Evolutionary conservation across 208 protist genomes (phyloP), one percentile per base, ranked within the genome.

Genomic region (Leishmania major): DNA sequence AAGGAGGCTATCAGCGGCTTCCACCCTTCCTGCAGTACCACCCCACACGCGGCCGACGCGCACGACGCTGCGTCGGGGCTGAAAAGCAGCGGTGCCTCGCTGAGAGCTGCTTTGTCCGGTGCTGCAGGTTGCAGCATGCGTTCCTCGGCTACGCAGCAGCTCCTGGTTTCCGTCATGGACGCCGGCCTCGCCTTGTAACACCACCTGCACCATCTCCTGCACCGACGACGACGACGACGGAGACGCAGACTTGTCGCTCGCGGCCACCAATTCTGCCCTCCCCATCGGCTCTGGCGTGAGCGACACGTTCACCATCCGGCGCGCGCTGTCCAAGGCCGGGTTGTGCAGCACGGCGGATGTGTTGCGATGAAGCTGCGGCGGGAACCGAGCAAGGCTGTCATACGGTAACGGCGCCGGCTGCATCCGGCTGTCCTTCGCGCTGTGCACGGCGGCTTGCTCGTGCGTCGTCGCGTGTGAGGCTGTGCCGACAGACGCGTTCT

Each of bases 1-100:
- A 13, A 40, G 47, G n/a, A 7, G 37, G 28, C 31, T 13, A 47
- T 37, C 72, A 66, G 37, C 22, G 25, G 15, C 13, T 15, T 10
- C 77, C 19, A n/a, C 51, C 28, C 35, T 25, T 85, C 85, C 62
- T 92, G 86, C 28, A 93, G 76, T 0, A 78, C 78, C 0, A 93
- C 86, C 0, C 91, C 86, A 45, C 91, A 95, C 19, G 90, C 90
- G 25, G 92, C 86, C 7, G 91, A 49, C n/a, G 86, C 85, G 80
- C 90, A 95, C 6, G 90, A 93, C 17, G 91, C 93, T 13, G 88
- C 90, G 57, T 95, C 90, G 15, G 85, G 81, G 31, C 89, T 91
- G 71, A 92, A 79, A 2, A 93, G 25, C 62, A 92, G 90, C 75
- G 76, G 64, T 49, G 71, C 57, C 62, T 72, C 62, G 43, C 72